Conservation (phyloP, 176 grass and related monocot genomes). For the Miscanthus lutarioriparius region DNA sequence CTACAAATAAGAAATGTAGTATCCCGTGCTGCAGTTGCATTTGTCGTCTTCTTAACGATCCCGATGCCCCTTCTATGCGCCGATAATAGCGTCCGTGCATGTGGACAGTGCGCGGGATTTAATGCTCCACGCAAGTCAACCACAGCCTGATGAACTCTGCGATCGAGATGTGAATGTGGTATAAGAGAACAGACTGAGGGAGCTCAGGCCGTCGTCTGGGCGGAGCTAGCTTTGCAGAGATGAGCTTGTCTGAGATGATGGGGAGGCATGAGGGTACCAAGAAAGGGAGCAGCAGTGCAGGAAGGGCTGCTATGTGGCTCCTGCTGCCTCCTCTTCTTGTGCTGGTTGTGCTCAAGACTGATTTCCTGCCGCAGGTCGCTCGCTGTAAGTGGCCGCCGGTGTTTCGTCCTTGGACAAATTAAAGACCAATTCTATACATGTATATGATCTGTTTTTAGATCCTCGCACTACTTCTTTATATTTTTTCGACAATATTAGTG, state of each 20-base stretch:
- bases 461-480: too few species aligned
- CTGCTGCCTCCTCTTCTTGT: slow-evolving; percentile 30
- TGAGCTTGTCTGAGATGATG: slow-evolving; percentile 28
- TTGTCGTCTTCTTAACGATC: too few species aligned
- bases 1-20: background rate
- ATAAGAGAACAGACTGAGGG: background rate
- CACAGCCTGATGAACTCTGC: background rate
- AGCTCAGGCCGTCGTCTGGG: background rate
- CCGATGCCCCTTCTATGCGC: background rate
- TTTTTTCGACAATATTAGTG: too few species aligned
- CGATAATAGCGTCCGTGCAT: slow-evolving; percentile 2
- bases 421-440: too few species aligned
- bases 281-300: too few species aligned
- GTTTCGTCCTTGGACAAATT: too few species aligned
- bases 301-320: slow-evolving; percentile 10
- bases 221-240: background rate
- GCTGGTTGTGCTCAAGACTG: slow-evolving; percentile 31
- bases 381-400: slow-evolving; percentile 14
- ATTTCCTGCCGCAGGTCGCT: slow-evolving; percentile 25
- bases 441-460: too few species aligned
- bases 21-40: background rate
- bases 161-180: background rate
- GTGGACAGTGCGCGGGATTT: slow-evolving; percentile 17
- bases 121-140: slow-evolving; percentile 39
- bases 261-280: background rate